Percentiles rank a stretch among this genome's conserved stretches.
These are phyloP conservation scores for Thozetella sp. DNA, from an alignment of 495 filamentous ascomycete genomes.

Conservation along the genomic window DNA sequence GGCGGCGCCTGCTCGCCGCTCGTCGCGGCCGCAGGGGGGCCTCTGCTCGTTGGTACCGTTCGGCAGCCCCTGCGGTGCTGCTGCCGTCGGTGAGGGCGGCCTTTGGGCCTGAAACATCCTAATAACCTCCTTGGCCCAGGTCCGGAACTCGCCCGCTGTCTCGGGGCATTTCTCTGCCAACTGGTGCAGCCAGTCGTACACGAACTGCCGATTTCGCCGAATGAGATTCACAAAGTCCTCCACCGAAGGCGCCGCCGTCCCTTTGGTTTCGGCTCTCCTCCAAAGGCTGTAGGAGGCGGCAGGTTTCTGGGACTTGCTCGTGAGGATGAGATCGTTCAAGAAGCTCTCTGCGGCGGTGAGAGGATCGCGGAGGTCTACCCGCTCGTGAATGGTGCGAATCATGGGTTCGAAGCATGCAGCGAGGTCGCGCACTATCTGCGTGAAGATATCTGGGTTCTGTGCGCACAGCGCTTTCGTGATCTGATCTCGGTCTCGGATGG, in stretches of 20 bases:
- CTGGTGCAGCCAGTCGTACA: constrained; percentile 65
- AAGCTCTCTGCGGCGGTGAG: constrained; percentile 59
- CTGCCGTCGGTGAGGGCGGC: not conserved
- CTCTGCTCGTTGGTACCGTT: not conserved
- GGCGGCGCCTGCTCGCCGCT: constrained; percentile 20
- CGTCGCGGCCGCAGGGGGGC: not conserved
- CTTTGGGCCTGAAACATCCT: constrained; percentile 22
- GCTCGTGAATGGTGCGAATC: constrained; percentile 63
- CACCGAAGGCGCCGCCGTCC: constrained; percentile 44
- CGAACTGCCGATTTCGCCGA: constrained; percentile 49
- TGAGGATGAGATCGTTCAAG: constrained; percentile 59
- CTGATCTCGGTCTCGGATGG: constrained; percentile 62
- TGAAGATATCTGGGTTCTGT: constrained; percentile 60
- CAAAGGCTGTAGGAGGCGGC: not conserved
- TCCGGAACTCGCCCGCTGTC: constrained; percentile 48
- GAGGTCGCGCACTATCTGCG: constrained; percentile 53
- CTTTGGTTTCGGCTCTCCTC: constrained; percentile 14
- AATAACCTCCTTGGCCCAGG: constrained; percentile 29
- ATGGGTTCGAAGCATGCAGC: constrained; percentile 66
- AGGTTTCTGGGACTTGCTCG: constrained; percentile 32
- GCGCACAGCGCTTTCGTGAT: constrained; percentile 59
- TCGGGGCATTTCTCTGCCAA: constrained; percentile 63
- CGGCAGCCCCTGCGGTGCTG: not conserved
- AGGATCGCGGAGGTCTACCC: constrained; percentile 62
- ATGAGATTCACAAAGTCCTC: constrained; percentile 64